Evolutionary conservation across 2,329 filamentous ascomycete species (phyloP).

Genomic region (Hymenoscyphus fructigenus): DNA sequence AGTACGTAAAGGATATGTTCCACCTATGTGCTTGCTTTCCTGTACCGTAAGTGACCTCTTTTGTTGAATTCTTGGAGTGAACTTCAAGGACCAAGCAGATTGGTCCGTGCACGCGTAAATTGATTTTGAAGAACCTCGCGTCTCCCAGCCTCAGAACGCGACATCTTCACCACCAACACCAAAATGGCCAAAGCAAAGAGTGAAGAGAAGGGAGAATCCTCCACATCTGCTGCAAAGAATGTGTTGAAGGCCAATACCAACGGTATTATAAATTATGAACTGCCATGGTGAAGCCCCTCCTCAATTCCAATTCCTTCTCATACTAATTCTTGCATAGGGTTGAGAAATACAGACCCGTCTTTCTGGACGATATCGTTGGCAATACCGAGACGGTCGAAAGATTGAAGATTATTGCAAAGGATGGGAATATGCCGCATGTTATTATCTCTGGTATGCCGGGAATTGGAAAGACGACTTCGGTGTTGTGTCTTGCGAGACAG

Average conservation of each 20-base stretch:
- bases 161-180: conserved; percentile 18
- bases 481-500: conserved; percentile 89
- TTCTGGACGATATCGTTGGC: conserved; percentile 94
- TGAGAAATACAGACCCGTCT: conserved; percentile 94
- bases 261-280: conserved; percentile 62
- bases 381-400: conserved; percentile 98
- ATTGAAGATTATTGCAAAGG: conserved; percentile 95
- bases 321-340: conserved; percentile 61
- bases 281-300: conserved; percentile 68
- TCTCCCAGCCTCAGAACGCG: conserved; percentile 21
- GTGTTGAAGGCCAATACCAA: conserved; percentile 51
- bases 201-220: conserved; percentile 56
- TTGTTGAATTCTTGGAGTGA: no score
- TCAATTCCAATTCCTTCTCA: conserved; percentile 14
- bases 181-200: conserved; percentile 32
- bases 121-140: conserved; percentile 13
- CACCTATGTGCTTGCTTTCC: no score
- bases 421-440: conserved; percentile 98
- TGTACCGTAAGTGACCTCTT: no score
- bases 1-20: no score
- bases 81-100: neutral
- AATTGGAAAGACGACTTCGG: conserved; percentile 96
- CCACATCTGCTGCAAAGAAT: conserved; percentile 56
- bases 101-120: conserved; percentile 16
- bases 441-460: conserved; percentile 99